Percentiles rank a stretch among this genome's conserved stretches.
Evolutionary conservation across 129 eudicot species (phyloP).

Genomic region (Arctium minus): DNA sequence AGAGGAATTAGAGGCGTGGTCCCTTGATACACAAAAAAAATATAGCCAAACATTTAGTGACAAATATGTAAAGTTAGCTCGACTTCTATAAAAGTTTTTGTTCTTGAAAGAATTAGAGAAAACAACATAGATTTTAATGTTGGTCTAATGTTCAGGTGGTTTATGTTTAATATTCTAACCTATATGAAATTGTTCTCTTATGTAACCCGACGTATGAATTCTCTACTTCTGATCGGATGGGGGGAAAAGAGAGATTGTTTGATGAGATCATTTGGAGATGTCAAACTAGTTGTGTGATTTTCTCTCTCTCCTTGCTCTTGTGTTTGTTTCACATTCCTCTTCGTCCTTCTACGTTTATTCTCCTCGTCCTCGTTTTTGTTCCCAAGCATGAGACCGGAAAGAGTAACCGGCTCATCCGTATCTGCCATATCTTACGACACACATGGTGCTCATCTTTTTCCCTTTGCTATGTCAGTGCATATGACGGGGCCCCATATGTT

Average conservation of each 20-base stretch:
- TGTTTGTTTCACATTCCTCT: too few relatives aligned
- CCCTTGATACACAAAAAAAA: too few relatives aligned
- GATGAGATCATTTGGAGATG: too few relatives aligned
- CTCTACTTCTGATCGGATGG: neutral
- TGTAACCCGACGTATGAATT: neutral
- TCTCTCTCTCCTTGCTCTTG: too few relatives aligned
- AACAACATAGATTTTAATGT: neutral
- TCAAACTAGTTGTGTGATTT: too few relatives aligned
- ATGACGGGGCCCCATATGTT: neutral
- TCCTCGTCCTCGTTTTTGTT: too few relatives aligned
- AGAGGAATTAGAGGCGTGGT: too few relatives aligned
- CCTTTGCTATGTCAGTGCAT: neutral
- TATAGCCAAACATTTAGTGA: neutral
- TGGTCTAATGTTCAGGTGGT: neutral
- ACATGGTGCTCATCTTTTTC: neutral
- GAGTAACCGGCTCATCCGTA: too few relatives aligned
- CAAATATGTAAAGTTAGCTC: neutral
- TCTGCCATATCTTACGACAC: too few relatives aligned
- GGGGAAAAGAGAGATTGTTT: too few relatives aligned
- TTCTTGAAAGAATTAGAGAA: neutral
- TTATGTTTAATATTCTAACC: neutral
- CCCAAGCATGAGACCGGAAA: too few relatives aligned
- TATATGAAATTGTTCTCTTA: neutral
- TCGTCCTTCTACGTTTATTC: too few relatives aligned
- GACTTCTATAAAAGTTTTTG: neutral